phyloP scores from a whole-genome alignment of 257 asterid genomes.

The Solanum chilense region DNA sequence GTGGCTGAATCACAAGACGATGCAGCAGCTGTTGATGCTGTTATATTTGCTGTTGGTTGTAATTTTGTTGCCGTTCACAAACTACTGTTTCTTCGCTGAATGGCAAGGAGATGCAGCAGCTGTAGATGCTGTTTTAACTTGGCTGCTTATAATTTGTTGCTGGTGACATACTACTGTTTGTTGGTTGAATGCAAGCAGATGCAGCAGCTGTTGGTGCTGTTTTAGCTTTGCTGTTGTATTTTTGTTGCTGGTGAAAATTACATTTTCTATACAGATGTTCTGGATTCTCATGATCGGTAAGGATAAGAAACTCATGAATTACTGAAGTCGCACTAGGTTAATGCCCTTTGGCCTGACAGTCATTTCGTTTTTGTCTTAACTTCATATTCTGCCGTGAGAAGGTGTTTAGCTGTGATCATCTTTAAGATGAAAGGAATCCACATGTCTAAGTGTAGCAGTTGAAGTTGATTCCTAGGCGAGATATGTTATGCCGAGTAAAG shows the following conservation, averaged over 20 bases:
- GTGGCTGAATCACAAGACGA: slow-evolving; percentile 35
- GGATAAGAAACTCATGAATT: slow-evolving; percentile 21
- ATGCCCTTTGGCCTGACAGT: slow-evolving; percentile 6
- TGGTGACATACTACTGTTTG: slow-evolving; percentile 13
- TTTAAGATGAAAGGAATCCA: slow-evolving; percentile 18
- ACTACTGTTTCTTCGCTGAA: slow-evolving; percentile 23
- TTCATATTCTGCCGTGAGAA: slow-evolving; percentile 6
- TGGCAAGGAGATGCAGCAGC: slow-evolving; percentile 28
- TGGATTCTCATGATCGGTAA: slow-evolving; percentile 31
- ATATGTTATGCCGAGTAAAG: slow-evolving; percentile 9
- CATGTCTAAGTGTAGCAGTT: slow-evolving; percentile 14
- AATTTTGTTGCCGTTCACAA: slow-evolving; percentile 19
- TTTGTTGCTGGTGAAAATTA: slow-evolving; percentile 21
- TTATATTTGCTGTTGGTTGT: slow-evolving; percentile 25
- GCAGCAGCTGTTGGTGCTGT: slow-evolving; percentile 18
- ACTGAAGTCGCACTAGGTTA: slow-evolving; percentile 9
- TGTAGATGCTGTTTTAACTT: slow-evolving; percentile 38
- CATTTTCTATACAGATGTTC: slow-evolving; percentile 15
- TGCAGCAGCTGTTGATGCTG: slow-evolving; percentile 30
- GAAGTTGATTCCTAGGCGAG: slow-evolving; percentile 17
- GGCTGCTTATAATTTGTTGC: slow-evolving; percentile 35
- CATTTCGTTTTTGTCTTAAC: background rate
- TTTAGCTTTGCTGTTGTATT: slow-evolving; percentile 12
- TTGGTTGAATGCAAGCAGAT: slow-evolving; percentile 39
- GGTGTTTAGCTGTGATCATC: slow-evolving; percentile 14